Evolutionary conservation across 495 filamentous ascomycete genomes (phyloP), one percentile per base, ranked within the genome.

Genomic region (Hyaloscypha variabilis): DNA sequence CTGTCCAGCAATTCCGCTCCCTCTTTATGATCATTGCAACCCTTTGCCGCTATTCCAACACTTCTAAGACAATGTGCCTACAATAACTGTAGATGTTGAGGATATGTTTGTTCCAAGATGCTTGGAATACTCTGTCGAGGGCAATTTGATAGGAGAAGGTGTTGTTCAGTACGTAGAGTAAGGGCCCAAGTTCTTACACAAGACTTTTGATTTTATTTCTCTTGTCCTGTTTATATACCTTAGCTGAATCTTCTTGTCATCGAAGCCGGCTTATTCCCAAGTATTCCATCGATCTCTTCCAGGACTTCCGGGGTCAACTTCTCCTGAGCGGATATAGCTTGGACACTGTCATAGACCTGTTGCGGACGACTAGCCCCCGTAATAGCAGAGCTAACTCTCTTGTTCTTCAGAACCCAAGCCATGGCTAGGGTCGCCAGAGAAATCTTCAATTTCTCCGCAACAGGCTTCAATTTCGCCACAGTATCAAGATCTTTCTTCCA

Each of bases 401-500:
- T 82, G 72, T 95, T 94, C 77, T 87, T 90, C 58, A 94, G 76
- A 64, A 91, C 85, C 91, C 91, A 95, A 10, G 91, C 92, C 52
- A 93, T 78, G 0, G 91, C 88, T 63, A 95, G 78, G 65, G 86
- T 84, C 29, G 87, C 85, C 67, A 85, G 82, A 57, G 82, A 85
- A 62, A 89, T 77, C 13, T 86, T 88, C 28, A 94, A 77, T 68
- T 85, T 81, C 26, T 91, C 81, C 8, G 91, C 91, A 65, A 95
- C 77, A 2, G 84, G 82, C 81, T 88, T 76, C 50, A 87, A 69
- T 61, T 78, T 79, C 73, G 67, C 74, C 58, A 83, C 78, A 65
- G 71, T 75, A 61, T 79, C 73, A 62, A 83, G 69, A 52, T 81
- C 71, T 55, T 70, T 75, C 60, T 81, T 73, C 79, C 80, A 85